phyloP scores from a whole-genome alignment of 176 grass and related monocot species.

The Aegilops tauschii region DNA sequence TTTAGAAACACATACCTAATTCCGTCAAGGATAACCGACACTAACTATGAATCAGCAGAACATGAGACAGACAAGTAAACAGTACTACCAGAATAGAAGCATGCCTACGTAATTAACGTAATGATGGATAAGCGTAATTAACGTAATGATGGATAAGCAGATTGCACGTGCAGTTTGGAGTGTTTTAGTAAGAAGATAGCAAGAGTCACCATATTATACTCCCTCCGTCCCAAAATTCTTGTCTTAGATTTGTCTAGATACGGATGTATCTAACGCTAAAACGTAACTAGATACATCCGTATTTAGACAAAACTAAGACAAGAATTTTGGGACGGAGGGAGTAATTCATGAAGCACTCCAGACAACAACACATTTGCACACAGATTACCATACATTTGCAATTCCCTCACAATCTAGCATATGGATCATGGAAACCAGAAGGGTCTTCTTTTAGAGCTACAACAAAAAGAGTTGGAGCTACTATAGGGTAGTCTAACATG shows the following conservation, averaged over 20 bases:
- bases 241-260: too few relatives aligned
- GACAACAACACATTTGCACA: slow-evolving; percentile 30
- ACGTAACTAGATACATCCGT: too few relatives aligned
- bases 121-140: slow-evolving; percentile 1
- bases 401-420: neutral
- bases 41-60: neutral
- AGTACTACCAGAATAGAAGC: neutral
- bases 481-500: neutral
- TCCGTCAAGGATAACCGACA: neutral
- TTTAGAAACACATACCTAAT: neutral
- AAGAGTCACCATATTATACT: neutral
- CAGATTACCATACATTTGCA: neutral
- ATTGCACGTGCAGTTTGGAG: neutral
- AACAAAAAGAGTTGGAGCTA: neutral
- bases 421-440: neutral
- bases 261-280: too few relatives aligned
- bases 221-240: too few relatives aligned
- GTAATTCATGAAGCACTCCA: neutral
- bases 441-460: slow-evolving; percentile 6
- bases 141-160: slow-evolving; percentile 12
- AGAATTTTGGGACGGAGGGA: too few relatives aligned
- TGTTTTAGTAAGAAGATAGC: neutral
- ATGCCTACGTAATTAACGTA: neutral
- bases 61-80: neutral
- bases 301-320: too few relatives aligned